These are phyloP conservation scores for Geopyxis carbonaria DNA, from an alignment of 495 filamentous ascomycete genomes.

Conservation along the genomic window DNA sequence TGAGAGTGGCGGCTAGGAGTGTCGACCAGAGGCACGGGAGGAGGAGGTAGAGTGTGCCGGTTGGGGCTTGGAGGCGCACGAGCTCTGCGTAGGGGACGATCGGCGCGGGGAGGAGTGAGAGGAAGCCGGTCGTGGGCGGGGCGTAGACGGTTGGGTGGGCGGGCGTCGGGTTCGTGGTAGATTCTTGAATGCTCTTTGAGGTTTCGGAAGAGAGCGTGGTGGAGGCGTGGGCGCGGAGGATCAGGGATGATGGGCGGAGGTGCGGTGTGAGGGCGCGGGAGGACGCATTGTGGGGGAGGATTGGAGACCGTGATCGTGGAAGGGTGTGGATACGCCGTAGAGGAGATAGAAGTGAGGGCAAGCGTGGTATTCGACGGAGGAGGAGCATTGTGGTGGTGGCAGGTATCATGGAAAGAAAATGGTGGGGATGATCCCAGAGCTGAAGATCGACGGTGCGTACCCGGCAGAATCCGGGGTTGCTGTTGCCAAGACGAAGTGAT, in stretches of 20 bases:
- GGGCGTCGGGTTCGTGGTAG: constrained; percentile 7
- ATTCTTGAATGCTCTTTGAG: too few species aligned
- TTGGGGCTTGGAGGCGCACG: constrained; percentile 80
- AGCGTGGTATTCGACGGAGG: too few species aligned
- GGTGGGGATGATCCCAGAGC: too few species aligned
- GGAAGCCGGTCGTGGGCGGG: constrained; percentile 55
- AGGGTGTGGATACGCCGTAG: too few species aligned
- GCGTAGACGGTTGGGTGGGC: constrained; percentile 32
- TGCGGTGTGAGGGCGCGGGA: not conserved
- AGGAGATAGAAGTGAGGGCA: too few species aligned
- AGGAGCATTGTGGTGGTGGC: too few species aligned
- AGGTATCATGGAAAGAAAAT: too few species aligned
- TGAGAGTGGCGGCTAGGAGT: constrained; percentile 42
- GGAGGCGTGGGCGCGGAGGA: constrained; percentile 4
- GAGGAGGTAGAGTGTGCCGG: constrained; percentile 88
- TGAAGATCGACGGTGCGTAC: too few species aligned
- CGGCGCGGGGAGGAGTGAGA: constrained; percentile 56
- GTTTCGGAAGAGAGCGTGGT: constrained; percentile 15
- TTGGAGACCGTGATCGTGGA: too few species aligned
- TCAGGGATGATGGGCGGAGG: not conserved
- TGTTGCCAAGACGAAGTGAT: too few species aligned
- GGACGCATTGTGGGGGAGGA: not conserved
- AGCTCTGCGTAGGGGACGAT: constrained; percentile 91
- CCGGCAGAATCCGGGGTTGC: too few species aligned
- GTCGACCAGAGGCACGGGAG: constrained; percentile 91